Evolutionary conservation across 1,139 yeast genomes (phyloP), one percentile per base, ranked within the genome.

Genomic region (Pichia sp.): DNA sequence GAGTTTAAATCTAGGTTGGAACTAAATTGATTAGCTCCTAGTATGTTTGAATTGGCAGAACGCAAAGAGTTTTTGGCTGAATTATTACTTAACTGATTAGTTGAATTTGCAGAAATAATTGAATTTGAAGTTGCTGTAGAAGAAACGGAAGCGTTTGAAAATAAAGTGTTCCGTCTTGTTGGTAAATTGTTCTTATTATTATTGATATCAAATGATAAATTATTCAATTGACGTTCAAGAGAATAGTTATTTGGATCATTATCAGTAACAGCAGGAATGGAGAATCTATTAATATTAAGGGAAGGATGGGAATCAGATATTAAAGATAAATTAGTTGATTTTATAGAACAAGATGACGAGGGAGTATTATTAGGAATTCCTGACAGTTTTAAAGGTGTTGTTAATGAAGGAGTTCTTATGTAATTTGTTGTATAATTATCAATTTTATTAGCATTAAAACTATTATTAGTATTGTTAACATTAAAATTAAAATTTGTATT

Each of bases 101-200:
- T 31, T 18, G 40, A 40, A 28, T 29, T 26, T 3, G 47, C 38
- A 18, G 51, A 40, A 42, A 44, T 30, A 34, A 37, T 34, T n/a
- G 53, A 48, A 43, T 43, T 45, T 25, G 54, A 36, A 5, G 53
- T 49, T 11, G 50, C 43, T 8, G 44, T 37, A 8, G 54, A 51
- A 10, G 54, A 47, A 29, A 33, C 43, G 6, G 56, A 53, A 18
- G 50, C 42, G 37, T 51, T 51, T 32, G 57, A 53, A 42, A 53
- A 54, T 5, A 54, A 18, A 1, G 56, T 49, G 38, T 51, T 49
- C 9, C 56, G 47, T 46, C 56, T 52, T 7, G 54, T 40, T n/a
- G 46, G 41, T n/a, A 52, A 41, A n/a, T 25, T 34, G 7, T 7
- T 18, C 8, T 26, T 10, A 9, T 25, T 44, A 46, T 28, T 40